These are phyloP conservation scores for maize (Zea mays) DNA, from an alignment of 176 grass and related monocot species.

Conservation along the genomic window DNA sequence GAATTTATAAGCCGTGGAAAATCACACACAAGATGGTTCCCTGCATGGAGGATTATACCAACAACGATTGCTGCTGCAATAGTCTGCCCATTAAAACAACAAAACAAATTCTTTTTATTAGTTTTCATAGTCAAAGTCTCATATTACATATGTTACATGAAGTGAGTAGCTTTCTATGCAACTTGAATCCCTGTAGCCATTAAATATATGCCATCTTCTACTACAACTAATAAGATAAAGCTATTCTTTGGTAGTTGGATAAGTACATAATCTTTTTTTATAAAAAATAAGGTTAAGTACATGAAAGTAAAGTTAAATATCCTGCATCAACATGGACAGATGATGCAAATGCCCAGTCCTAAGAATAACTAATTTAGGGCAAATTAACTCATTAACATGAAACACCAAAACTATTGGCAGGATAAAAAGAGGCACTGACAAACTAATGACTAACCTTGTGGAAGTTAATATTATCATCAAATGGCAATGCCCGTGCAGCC, in stretches of 20 bases:
- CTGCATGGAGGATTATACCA: constrained; percentile 91
- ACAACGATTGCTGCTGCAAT: constrained; percentile 91
- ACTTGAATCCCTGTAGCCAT: background rate
- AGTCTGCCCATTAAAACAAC: constrained; percentile 58
- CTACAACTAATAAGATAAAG: background rate
- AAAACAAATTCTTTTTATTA: background rate
- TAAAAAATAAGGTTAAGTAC: background rate
- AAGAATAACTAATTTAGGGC: background rate
- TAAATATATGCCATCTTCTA: background rate
- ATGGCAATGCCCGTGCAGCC: constrained; percentile 69
- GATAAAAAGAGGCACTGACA: constrained; percentile 23
- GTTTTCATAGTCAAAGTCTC: constrained; percentile 7
- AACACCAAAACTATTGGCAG: constrained; percentile 19
- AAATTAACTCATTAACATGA: background rate
- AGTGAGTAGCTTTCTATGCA: background rate
- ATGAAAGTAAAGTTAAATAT: background rate
- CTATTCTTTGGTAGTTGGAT: constrained; percentile 9
- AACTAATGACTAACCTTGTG: constrained; percentile 76
- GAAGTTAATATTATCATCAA: constrained; percentile 99
- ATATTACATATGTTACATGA: constrained; percentile 4
- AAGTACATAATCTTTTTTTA: background rate
- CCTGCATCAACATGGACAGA: constrained; percentile 10
- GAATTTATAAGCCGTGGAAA: constrained; percentile 75
- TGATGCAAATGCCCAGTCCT: background rate
- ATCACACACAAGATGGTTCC: constrained; percentile 87